phyloP scores from a whole-genome alignment of 2,329 filamentous ascomycete species.

The Coniella vitis region DNA sequence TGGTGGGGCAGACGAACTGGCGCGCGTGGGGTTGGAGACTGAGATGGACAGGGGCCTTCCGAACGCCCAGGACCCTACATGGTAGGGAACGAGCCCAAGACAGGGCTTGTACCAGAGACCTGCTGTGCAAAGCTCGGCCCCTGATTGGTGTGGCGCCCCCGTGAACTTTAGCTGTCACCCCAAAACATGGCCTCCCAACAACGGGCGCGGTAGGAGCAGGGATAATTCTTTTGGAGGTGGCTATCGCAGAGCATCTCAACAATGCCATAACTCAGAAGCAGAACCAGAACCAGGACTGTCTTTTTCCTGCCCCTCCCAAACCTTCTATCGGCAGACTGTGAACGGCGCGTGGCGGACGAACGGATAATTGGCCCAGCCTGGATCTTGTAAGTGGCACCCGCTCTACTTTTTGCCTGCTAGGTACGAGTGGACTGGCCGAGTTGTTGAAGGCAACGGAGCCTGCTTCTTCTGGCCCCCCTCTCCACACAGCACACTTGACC shows the following conservation, averaged over 20 bases:
- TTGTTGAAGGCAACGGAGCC: not conserved
- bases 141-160: constrained; percentile 4
- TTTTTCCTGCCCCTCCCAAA: not conserved
- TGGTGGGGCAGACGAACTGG: constrained; percentile 2
- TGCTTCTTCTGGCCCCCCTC: not conserved
- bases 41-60: not conserved
- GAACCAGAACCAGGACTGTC: constrained; percentile 2
- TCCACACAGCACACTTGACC: not conserved
- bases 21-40: not conserved
- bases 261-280: constrained; percentile 9
- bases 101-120: not conserved
- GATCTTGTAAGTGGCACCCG: not conserved
- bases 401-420: not conserved
- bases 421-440: not conserved
- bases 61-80: constrained; percentile 1
- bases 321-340: not conserved
- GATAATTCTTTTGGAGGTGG: not conserved
- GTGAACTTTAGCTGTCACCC: constrained; percentile 4
- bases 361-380: not conserved
- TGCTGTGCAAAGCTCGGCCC: not conserved
- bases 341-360: not conserved
- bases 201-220: constrained; percentile 7
- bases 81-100: not conserved
- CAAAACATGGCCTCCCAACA: constrained; percentile 9
- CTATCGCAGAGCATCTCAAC: constrained; percentile 3